phyloP scores from a whole-genome alignment of 2,329 filamentous ascomycete genomes.

The Sporothrix brunneoviolacea region DNA sequence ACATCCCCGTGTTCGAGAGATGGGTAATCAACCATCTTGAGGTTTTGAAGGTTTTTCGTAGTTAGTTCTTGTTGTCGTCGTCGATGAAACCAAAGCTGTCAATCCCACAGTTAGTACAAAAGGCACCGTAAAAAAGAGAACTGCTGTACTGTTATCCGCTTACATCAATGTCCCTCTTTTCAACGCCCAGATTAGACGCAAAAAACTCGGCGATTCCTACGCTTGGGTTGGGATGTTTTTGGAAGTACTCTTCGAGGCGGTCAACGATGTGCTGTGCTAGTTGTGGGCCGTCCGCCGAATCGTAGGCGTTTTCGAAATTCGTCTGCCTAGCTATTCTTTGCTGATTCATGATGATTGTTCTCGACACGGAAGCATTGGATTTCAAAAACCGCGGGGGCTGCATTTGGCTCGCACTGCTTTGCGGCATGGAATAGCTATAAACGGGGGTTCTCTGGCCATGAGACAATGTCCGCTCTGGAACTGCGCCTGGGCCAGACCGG shows the following conservation, averaged over 20 bases:
- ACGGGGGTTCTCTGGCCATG: neutral
- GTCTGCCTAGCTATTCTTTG: constrained; percentile 35
- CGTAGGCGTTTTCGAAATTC: constrained; percentile 28
- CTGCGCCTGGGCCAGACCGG: too few relatives aligned
- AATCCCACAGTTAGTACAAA: neutral
- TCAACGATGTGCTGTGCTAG: constrained; percentile 44
- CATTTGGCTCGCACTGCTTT: constrained; percentile 25
- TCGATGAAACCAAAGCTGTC: constrained; percentile 45
- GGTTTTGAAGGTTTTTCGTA: constrained; percentile 37
- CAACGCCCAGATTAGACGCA: constrained; percentile 48
- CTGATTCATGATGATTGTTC: constrained; percentile 39
- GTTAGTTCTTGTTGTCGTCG: constrained; percentile 44
- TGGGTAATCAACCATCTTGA: constrained; percentile 34
- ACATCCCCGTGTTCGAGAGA: constrained; percentile 15
- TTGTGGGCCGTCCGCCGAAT: constrained; percentile 36
- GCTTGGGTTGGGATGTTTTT: constrained; percentile 40
- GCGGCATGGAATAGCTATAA: constrained; percentile 15
- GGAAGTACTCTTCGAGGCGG: constrained; percentile 48
- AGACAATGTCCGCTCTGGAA: too few relatives aligned
- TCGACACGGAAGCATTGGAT: constrained; percentile 12
- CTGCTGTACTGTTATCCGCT: neutral
- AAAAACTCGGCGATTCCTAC: constrained; percentile 46
- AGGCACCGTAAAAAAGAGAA: neutral
- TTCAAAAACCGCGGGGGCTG: neutral
- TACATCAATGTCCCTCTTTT: constrained; percentile 41